Evolutionary conservation across 1,284 basidiomycete genomes (phyloP).

Genomic region (Ustilago shanxiensis): DNA sequence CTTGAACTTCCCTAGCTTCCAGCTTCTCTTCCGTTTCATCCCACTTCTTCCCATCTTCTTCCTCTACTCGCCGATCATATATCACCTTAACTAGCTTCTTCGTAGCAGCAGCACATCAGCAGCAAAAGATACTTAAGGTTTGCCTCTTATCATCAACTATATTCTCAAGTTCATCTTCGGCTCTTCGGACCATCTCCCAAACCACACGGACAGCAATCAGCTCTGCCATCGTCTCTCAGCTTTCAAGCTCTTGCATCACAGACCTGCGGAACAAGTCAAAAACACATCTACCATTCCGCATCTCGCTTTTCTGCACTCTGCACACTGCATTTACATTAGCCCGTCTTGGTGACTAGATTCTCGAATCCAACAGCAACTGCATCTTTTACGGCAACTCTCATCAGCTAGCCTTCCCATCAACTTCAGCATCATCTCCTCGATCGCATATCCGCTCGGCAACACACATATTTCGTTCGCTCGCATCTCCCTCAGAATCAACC

Average conservation of each 20-base stretch:
- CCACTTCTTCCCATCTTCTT: neutral
- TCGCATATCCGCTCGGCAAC: neutral
- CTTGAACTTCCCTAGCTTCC: neutral
- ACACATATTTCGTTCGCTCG: neutral
- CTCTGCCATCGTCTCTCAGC: neutral
- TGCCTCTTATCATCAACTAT: neutral
- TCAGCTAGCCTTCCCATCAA: neutral
- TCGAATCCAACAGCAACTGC: neutral
- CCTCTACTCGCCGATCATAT: conserved; percentile 9
- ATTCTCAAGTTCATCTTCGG: neutral
- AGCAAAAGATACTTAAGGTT: neutral
- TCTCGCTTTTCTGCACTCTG: conserved; percentile 2
- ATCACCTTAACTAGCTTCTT: conserved; percentile 6
- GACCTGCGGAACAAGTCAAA: neutral
- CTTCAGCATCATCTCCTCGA: neutral
- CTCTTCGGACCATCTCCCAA: conserved; percentile 6
- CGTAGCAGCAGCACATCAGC: neutral
- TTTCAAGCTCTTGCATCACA: conserved; percentile 3
- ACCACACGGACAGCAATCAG: neutral
- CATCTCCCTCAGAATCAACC: neutral
- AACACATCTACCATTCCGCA: too few relatives aligned
- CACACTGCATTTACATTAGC: conserved; percentile 17
- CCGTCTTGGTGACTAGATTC: conserved; percentile 7
- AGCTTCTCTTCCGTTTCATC: neutral
- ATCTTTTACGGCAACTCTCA: neutral